Conservation (phyloP, 1,284 basidiomycete genomes). For the Fomitopsis palustris region DNA sequence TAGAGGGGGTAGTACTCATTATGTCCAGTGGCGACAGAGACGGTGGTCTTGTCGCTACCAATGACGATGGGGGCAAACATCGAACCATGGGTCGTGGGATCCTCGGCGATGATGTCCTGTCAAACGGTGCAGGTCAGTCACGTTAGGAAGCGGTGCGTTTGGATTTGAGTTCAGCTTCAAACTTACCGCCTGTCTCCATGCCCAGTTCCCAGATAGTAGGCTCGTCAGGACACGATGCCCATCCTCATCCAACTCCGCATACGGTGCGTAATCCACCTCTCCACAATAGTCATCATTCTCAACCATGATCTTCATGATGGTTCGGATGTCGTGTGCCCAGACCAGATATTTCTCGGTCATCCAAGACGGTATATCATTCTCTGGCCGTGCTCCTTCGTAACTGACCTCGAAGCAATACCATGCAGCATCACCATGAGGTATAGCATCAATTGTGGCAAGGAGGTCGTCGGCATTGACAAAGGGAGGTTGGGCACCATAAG, state of each 20-base stretch:
- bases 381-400: constrained; percentile 11
- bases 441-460: constrained; percentile 18
- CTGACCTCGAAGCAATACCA: constrained; percentile 19
- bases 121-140: too few species aligned
- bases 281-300: constrained; percentile 20
- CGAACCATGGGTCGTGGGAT: constrained; percentile 14
- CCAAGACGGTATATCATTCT: constrained; percentile 13
- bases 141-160: too few species aligned
- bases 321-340: constrained; percentile 15
- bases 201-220: constrained; percentile 18
- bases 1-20: constrained; percentile 20
- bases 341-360: constrained; percentile 17
- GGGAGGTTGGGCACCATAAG: constrained; percentile 12
- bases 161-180: neutral
- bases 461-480: constrained; percentile 16
- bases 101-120: constrained; percentile 15
- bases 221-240: constrained; percentile 7
- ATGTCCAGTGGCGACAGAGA: constrained; percentile 18
- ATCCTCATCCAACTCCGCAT: constrained; percentile 5
- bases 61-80: constrained; percentile 21
- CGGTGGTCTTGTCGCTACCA: constrained; percentile 23
- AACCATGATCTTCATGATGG: constrained; percentile 19
- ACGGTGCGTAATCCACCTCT: constrained; percentile 20
- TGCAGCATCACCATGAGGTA: constrained; percentile 15
- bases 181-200: constrained; percentile 22